phyloP scores from a whole-genome alignment of 2,329 filamentous ascomycete genomes.

The Ophiosphaerella korrae region DNA sequence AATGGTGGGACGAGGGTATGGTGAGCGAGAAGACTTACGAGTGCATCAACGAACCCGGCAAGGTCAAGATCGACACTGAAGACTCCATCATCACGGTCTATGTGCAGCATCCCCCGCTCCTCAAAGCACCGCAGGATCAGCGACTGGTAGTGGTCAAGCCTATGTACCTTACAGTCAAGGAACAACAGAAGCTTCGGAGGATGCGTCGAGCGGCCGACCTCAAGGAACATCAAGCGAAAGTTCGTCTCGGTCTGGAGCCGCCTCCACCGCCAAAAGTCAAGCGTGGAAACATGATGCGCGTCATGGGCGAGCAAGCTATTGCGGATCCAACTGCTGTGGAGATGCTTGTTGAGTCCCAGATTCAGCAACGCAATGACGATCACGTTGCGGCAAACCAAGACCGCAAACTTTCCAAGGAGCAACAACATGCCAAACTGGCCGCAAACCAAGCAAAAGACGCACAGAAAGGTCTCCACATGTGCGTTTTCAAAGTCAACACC shows the following conservation, averaged over 20 bases:
- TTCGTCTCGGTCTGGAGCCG: constrained; percentile 84
- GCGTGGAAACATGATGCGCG: constrained; percentile 96
- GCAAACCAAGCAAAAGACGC: constrained; percentile 86
- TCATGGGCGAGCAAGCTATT: constrained; percentile 88
- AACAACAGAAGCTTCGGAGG: constrained; percentile 87
- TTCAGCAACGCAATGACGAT: constrained; percentile 79
- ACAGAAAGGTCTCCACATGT: constrained; percentile 79
- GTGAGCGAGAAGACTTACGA: constrained; percentile 77
- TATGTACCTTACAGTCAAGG: constrained; percentile 88
- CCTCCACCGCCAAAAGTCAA: constrained; percentile 95
- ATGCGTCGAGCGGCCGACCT: constrained; percentile 90
- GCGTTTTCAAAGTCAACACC: constrained; percentile 87
- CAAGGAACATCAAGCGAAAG: constrained; percentile 96
- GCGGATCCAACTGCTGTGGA: constrained; percentile 98
- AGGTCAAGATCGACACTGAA: constrained; percentile 74
- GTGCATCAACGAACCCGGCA: constrained; percentile 66
- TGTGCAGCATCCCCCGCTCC: constrained; percentile 87
- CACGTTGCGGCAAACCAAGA: constrained; percentile 82
- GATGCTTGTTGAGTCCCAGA: constrained; percentile 89
- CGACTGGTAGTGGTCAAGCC: constrained; percentile 79
- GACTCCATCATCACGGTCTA: constrained; percentile 90
- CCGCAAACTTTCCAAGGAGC: constrained; percentile 85
- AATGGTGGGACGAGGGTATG: constrained; percentile 97
- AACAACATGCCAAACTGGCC: constrained; percentile 81
- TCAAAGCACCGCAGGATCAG: constrained; percentile 91